phyloP scores from a whole-genome alignment of 306 rosid genomes.

The Lithocarpus polystachyus region DNA sequence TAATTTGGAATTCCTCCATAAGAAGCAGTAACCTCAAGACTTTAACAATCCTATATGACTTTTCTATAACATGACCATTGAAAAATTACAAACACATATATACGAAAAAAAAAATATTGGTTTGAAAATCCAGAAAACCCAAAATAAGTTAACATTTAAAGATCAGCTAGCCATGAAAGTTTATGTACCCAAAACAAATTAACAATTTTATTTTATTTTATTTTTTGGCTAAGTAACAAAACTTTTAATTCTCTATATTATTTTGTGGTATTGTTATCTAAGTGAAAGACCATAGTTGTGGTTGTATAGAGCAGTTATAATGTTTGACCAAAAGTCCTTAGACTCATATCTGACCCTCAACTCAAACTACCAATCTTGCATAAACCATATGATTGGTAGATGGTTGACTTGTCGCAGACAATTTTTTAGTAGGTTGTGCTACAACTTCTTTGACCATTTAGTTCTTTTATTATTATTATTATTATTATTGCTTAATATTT shows the following conservation, averaged over 20 bases:
- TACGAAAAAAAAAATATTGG: too few relatives aligned
- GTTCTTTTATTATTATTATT: background rate
- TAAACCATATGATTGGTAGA: conserved; percentile 30
- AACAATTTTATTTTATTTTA: background rate
- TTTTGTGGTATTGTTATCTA: background rate
- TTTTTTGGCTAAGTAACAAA: background rate
- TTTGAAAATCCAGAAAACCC: too few relatives aligned
- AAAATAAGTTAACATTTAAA: too few relatives aligned
- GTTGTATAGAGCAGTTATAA: background rate
- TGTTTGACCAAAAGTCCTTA: background rate
- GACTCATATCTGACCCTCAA: conserved; percentile 4
- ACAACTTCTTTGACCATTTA: background rate
- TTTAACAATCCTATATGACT: too few relatives aligned
- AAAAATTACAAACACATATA: too few relatives aligned
- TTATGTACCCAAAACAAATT: background rate
- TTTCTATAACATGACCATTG: too few relatives aligned
- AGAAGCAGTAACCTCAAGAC: background rate
- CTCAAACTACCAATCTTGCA: conserved; percentile 40
- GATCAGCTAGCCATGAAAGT: too few relatives aligned
- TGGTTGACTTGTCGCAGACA: conserved; percentile 19
- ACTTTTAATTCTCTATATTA: background rate
- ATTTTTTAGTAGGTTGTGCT: background rate
- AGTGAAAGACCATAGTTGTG: background rate
- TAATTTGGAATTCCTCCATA: background rate
- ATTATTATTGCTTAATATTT: background rate